phyloP scores from a whole-genome alignment of 2,329 filamentous ascomycete genomes.

The Curvularia lunata region DNA sequence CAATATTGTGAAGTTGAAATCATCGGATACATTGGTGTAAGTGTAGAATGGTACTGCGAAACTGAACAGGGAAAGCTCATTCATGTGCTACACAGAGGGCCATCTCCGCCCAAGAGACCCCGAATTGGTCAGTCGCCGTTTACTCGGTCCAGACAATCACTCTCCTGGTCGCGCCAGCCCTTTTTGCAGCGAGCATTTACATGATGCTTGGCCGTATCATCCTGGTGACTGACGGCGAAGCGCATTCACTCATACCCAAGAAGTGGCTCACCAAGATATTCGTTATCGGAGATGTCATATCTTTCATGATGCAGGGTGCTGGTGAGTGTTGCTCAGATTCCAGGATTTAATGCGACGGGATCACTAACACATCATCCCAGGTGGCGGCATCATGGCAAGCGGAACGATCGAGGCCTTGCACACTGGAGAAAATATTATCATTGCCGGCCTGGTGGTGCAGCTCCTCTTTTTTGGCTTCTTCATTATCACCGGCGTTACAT shows the following conservation, averaged over 20 bases:
- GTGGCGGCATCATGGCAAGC: conserved; percentile 48
- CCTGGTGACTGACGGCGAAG: conserved; percentile 47
- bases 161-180: conserved; percentile 52
- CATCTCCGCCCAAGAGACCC: conserved; percentile 23
- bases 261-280: conserved; percentile 54
- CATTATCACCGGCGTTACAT: conserved; percentile 35
- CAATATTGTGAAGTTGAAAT: conserved; percentile 50
- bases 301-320: conserved; percentile 51
- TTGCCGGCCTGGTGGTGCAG: conserved; percentile 57
- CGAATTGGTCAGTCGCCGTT: conserved; percentile 38
- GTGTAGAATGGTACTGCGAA: neutral
- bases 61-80: neutral
- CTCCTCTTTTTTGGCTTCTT: conserved; percentile 58
- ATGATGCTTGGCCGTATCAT: conserved; percentile 58
- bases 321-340: conserved; percentile 3
- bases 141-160: conserved; percentile 51
- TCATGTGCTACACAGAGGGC: conserved; percentile 8
- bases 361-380: conserved; percentile 9
- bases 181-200: conserved; percentile 58
- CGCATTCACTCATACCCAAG: conserved; percentile 47
- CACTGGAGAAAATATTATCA: conserved; percentile 53
- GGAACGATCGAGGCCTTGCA: conserved; percentile 31
- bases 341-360: neutral
- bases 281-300: conserved; percentile 54
- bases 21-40: conserved; percentile 55